phyloP scores from a whole-genome alignment of 192 early-diverging fungal species.

The Thoreauomyces humboldtii region DNA sequence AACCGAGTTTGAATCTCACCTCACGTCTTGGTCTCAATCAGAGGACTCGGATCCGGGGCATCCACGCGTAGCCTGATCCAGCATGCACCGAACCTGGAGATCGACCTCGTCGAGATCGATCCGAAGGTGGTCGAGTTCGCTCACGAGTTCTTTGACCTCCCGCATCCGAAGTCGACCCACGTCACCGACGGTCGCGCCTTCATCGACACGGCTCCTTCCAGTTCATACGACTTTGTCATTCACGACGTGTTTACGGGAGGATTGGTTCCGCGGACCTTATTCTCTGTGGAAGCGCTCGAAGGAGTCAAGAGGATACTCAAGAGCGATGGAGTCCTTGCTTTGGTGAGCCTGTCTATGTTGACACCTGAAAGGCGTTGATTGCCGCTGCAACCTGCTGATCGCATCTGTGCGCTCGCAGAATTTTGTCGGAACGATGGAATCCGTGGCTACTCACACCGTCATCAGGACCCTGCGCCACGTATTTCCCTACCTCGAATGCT shows the following conservation, averaged over 20 bases:
- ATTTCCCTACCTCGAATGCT: conserved; percentile 67
- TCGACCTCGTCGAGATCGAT: conserved; percentile 88
- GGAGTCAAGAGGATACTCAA: conserved; percentile 67
- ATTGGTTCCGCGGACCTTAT: conserved; percentile 66
- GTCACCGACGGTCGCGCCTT: conserved; percentile 76
- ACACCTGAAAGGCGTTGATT: conserved; percentile 6
- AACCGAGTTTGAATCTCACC: conserved; percentile 12
- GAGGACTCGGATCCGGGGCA: conserved; percentile 80
- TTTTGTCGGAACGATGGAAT: conserved; percentile 68
- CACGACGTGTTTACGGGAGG: conserved; percentile 97
- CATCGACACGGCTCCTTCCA: conserved; percentile 51
- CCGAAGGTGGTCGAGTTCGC: conserved; percentile 71
- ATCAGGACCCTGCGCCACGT: conserved; percentile 61
- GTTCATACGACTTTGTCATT: conserved; percentile 77
- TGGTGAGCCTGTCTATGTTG: conserved; percentile 33
- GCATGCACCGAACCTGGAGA: conserved; percentile 42
- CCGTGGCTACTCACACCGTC: conserved; percentile 57
- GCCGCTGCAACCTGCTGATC: neutral
- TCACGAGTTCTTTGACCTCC: conserved; percentile 65
- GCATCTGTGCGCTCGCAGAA: conserved; percentile 47
- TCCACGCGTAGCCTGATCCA: conserved; percentile 64
- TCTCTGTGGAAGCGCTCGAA: conserved; percentile 68
- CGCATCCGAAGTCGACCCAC: conserved; percentile 45
- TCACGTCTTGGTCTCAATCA: conserved; percentile 17
- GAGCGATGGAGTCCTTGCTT: conserved; percentile 71